Base-by-base conservation (phyloP, 179 eudicot genomes). In the Spinacia oleracea region DNA sequence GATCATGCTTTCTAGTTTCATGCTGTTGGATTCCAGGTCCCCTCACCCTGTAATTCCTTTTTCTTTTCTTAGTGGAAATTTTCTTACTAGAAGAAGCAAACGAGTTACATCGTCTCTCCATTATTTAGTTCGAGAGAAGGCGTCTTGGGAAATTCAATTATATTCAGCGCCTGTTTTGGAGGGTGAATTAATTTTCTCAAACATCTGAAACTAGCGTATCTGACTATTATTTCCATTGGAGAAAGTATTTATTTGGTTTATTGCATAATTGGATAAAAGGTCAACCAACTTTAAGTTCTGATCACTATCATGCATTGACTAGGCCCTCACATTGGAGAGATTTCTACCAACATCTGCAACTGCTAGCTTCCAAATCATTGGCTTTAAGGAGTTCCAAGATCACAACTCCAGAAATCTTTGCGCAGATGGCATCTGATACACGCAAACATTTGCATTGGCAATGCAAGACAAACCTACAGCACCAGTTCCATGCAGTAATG, bases 321-420 rank as follows among this genome's bases (percentile, higher is more conserved):
- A 96, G 99, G 97, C 89, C 91, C 77, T 80, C 86, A 69, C 88
- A 85, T 77, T 96, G 98, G 98, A 84, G 80, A 78, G 58, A 21
- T 78, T 92, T 96, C 74, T 84, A 86, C 27, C 91, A 89, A 82
- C 80, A 85, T 35, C 71, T 93, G 74, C 88, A 90, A 75, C 85
- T 96, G 56, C 93, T 96, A 46, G 84, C 88, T 12, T 76, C 79
- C 65, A 89, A 90, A 70, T 96, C 98, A 27, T 83, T 92, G 63
- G 86, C 87, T 58, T 78, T 93, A 77, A 89, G 90, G 84, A 91
- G 81, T 70, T 93, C 92, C 56, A 84, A 88, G 81, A 71, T 75
- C 66, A 82, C 81, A 70, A 87, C 88, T 80, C 88, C 87, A 40
- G 91, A 90, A 73, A 73, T 78, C 74, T 85, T 93, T 80, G 60